Evolutionary conservation across 2,329 filamentous ascomycete genomes (phyloP), one percentile per base, ranked within the genome.

Genomic region (Fusarium compactum): DNA sequence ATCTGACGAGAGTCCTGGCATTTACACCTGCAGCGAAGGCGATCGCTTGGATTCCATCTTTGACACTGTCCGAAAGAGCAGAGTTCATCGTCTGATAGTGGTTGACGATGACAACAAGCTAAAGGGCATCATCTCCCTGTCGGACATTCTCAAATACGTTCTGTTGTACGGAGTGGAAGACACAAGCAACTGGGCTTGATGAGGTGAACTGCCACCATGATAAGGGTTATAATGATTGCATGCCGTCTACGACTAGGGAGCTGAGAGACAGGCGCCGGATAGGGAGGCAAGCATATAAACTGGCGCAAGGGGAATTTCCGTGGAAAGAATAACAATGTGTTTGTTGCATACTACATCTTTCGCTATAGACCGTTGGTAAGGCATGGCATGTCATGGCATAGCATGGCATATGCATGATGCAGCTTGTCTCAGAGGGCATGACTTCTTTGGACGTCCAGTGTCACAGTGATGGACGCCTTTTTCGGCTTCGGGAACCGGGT

Each of bases 21-120:
- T 99, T 70, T 98, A 98, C 81, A 98, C 95, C 1, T 99, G 96
- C 83, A 93, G 91, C 47, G 87, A 96, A 69, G 91, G 97, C 67
- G 96, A 99, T 80, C 91, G 95, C 58, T 87, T 99, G 52, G 95
- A 97, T 78, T 95, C 95, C 14, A 96, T 99, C 73, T 98, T 98
- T 79, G 95, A 98, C 80, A 98, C 96, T 2, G 93, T 99, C 73
- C 92, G 95, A 72, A 97, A 95, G 82, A 97, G 95, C 47, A 89
- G 97, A 66, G 95, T 99, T 29, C 96, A 99, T 81, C 89, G 96
- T 69, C 85, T 99, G 70, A 91, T 98, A 60, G 92, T 99, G 51
- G 93, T 99, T 62, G 95, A 99, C 80, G 94, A 98, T 71, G 88
- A 95, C 55, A 93, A 91, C 78, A 90, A 91, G 73, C 88, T 99